Evolutionary conservation across 2,329 filamentous ascomycete genomes (phyloP), one percentile per base, ranked within the genome.

Genomic region (Xylaria sp.): DNA sequence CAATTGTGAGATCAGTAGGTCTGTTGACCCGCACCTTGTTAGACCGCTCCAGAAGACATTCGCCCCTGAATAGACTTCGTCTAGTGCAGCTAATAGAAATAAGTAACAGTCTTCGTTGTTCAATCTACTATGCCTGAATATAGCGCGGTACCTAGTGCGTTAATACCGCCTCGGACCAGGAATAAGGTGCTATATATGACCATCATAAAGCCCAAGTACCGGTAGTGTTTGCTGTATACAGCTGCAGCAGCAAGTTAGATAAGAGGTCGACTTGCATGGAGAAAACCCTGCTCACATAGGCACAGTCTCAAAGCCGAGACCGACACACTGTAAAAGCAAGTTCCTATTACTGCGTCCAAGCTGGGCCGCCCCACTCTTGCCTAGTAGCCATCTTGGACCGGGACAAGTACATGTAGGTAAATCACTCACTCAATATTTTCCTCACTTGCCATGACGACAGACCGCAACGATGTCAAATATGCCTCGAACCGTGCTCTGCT

Each of bases 351-450:
- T 40, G 51, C 28, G 38, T 59, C 36, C 51, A 33, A 70, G 23
- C 33, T 61, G 46, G 44, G 48, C 7, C 7, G 40, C 56, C 59
- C 67, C 69, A 67, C 66, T 65, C 56, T 63, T 51, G 58, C 63
- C 56, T 54, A 31, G 51, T 59, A 28, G 58, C 26, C 33, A 67
- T 63, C 66, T 70, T 40, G 46, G 66, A 33, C 51, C 36, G 64
- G 61, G 36, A 60, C 59, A 63, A 42, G 60, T 56, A 70, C 66
- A 57, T 71, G 69, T 63, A 65, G 67, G 71, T 72, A 72, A 72
- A 72, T 72, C 71, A 72, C 71, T 72, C 71, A 72, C 65, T 61
- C 69, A 69, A 63, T 58, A 64, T 71, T 69, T 66, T 67, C 53
- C 64, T 65, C 65, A 66, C 59, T 63, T 65, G 69, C 68, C 71